Evolutionary conservation across 768 basidiomycete species (phyloP), one percentile per base, ranked within the genome.

Genomic region (Tremella fuciformis): DNA sequence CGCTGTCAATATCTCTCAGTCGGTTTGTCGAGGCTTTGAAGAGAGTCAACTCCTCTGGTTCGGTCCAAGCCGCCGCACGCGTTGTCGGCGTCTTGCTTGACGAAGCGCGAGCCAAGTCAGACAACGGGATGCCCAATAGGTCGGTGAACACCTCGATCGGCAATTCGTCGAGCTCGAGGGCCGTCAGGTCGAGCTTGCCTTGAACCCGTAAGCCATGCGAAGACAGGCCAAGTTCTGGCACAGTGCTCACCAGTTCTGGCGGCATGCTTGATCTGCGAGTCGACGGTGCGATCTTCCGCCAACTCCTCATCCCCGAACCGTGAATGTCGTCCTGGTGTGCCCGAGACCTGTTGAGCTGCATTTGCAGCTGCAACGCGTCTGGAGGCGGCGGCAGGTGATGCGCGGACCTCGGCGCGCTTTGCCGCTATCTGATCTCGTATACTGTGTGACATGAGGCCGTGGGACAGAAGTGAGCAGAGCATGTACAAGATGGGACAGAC

Each of bases 151-250:
- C 53, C 42, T 67, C 60, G 42, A 60, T 15, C 8, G 71, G 71
- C 13, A 73, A 55, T 1, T 70, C 51, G 19, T 60, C 48, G 25
- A 73, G 48, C 3, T 24, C 18, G 25, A 52, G 29, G 9, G 62
- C 50, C 0, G 60, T 55, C 6, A 70, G 50, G 48, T 73, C 71
- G n/a, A 73, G 68, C 54, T 70, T 70, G 13, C 69, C 71, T 73
- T 52, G n/a, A 9, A 11, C 11, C 24, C 21, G 25, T 22, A 7
- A 50, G 49, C 7, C 4, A 29, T 21, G n/a, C 16, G 8, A 19
- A 29, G 3, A 4, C 46, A 8, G 13, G 16, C n/a, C 50, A 1
- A 21, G 50, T 16, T 3, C 21, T 1, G n/a, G 15, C 34, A 24
- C 9, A 22, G 15, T n/a, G 25, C 71, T 39, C 34, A 73, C 71